These are phyloP conservation scores for Allium sativum DNA, from an alignment of 106 monocot species.

Conservation along the genomic window DNA sequence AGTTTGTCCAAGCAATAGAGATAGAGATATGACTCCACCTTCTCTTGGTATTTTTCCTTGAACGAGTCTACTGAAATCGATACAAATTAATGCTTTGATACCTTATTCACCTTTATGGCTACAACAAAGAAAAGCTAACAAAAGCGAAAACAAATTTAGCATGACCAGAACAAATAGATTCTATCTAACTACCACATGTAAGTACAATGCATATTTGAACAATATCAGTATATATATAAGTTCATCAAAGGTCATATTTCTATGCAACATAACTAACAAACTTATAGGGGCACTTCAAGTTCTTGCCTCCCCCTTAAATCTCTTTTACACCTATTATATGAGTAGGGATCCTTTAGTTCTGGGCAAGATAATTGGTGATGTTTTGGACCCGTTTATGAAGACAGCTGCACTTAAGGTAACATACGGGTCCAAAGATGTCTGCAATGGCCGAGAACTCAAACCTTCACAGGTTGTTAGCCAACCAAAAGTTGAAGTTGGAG, in stretches of 20 bases:
- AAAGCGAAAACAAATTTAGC: background rate
- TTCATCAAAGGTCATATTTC: background rate
- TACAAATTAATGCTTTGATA: background rate
- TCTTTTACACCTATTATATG: conserved; percentile 6
- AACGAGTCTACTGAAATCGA: background rate
- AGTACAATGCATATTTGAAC: background rate
- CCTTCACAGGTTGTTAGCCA: conserved; percentile 57
- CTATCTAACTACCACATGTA: conserved; percentile 1
- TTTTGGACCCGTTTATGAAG: conserved; percentile 43
- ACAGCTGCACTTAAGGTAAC: conserved; percentile 23
- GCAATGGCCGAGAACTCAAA: conserved; percentile 64
- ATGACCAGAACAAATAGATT: conserved; percentile 4
- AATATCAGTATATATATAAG: conserved; percentile 1
- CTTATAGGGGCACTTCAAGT: background rate
- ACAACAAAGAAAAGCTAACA: background rate
- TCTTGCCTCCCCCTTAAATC: background rate
- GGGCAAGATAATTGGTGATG: conserved; percentile 46
- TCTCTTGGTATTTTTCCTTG: background rate
- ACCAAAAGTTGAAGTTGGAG: conserved; percentile 67
- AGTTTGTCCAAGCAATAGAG: conserved; percentile 2
- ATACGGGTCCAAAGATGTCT: conserved; percentile 37
- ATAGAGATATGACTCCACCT: conserved; percentile 9
- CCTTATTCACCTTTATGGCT: conserved; percentile 3
- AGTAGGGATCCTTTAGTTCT: conserved; percentile 59
- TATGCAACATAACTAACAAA: background rate